Percentiles rank a stretch among this genome's conserved stretches.
phyloP scores from a whole-genome alignment of 257 asterid species.

The Ajuga chamaepitys region DNA sequence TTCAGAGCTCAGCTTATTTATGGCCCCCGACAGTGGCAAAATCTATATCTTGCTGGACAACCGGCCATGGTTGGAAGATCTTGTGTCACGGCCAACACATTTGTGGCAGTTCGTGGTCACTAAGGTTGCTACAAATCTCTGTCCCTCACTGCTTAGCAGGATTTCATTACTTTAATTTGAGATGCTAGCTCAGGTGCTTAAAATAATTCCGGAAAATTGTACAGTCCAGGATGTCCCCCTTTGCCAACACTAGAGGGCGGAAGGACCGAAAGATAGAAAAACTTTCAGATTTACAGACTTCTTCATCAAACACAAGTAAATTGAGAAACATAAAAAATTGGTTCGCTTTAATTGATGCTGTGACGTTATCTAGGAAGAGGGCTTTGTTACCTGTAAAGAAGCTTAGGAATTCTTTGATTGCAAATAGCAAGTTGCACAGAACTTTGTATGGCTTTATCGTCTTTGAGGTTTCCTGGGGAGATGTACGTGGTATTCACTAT shows the following conservation, averaged over 20 bases:
- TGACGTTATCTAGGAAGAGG: slow-evolving; percentile 66
- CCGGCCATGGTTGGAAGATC: slow-evolving; percentile 88
- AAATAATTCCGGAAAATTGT: slow-evolving; percentile 16
- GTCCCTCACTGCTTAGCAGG: background rate
- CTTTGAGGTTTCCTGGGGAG: slow-evolving; percentile 81
- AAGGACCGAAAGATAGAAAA: slow-evolving; percentile 40
- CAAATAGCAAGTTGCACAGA: slow-evolving; percentile 77
- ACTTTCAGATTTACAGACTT: slow-evolving; percentile 26
- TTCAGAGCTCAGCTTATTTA: slow-evolving; percentile 76
- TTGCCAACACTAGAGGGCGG: slow-evolving; percentile 70
- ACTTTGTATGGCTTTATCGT: slow-evolving; percentile 90
- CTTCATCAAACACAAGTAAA: slow-evolving; percentile 29
- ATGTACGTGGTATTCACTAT: slow-evolving; percentile 88
- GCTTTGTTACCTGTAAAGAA: slow-evolving; percentile 87
- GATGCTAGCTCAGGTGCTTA: background rate
- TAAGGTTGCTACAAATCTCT: slow-evolving; percentile 50
- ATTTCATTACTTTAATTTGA: background rate
- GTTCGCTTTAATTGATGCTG: slow-evolving; percentile 68
- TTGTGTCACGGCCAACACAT: slow-evolving; percentile 69
- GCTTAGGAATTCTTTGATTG: slow-evolving; percentile 61
- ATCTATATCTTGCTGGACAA: slow-evolving; percentile 84
- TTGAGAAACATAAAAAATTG: slow-evolving; percentile 50
- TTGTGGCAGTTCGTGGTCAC: slow-evolving; percentile 97
- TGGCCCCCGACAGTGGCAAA: slow-evolving; percentile 74
- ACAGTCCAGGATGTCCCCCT: slow-evolving; percentile 95